Percentiles rank a stretch among this genome's conserved stretches.
These are phyloP conservation scores for Pleurotus salmoneostramineus DNA, from an alignment of 768 basidiomycete species.

Conservation along the genomic window DNA sequence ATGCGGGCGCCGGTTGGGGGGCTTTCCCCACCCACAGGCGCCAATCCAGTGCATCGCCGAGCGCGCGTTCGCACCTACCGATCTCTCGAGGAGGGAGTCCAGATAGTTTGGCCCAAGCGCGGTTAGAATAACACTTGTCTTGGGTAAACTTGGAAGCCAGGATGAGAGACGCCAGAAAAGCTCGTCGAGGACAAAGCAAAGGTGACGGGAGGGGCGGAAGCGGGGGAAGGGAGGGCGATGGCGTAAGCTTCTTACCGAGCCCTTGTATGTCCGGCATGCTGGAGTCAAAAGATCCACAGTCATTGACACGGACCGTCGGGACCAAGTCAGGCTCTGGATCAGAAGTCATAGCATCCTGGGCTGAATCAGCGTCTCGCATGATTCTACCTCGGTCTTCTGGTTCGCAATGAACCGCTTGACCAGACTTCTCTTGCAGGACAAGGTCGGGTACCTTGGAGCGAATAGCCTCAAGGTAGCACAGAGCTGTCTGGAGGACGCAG, in stretches of 20 bases:
- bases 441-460: slow-evolving; percentile 67
- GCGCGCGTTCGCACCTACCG: slow-evolving; percentile 81
- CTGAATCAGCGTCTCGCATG: slow-evolving; percentile 9
- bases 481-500: slow-evolving; percentile 79
- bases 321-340: slow-evolving; percentile 18
- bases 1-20: slow-evolving; percentile 18
- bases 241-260: slow-evolving; percentile 8
- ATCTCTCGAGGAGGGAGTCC: slow-evolving; percentile 85
- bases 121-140: slow-evolving; percentile 91
- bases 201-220: slow-evolving; percentile 62
- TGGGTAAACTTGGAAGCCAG: slow-evolving; percentile 91
- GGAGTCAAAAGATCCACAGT: slow-evolving; percentile 20
- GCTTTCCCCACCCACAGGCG: slow-evolving; percentile 89
- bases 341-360: not conserved
- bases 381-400: slow-evolving; percentile 39
- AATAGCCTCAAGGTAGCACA: slow-evolving; percentile 87
- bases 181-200: slow-evolving; percentile 81
- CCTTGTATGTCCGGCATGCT: slow-evolving; percentile 14
- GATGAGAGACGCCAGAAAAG: slow-evolving; percentile 86
- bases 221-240: slow-evolving; percentile 14
- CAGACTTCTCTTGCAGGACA: slow-evolving; percentile 43
- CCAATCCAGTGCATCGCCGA: slow-evolving; percentile 86
- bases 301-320: slow-evolving; percentile 41
- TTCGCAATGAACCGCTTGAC: slow-evolving; percentile 36
- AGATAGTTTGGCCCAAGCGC: slow-evolving; percentile 93